phyloP scores from a whole-genome alignment of 2,329 filamentous ascomycete genomes.

The Stachybotrys chartarum region DNA sequence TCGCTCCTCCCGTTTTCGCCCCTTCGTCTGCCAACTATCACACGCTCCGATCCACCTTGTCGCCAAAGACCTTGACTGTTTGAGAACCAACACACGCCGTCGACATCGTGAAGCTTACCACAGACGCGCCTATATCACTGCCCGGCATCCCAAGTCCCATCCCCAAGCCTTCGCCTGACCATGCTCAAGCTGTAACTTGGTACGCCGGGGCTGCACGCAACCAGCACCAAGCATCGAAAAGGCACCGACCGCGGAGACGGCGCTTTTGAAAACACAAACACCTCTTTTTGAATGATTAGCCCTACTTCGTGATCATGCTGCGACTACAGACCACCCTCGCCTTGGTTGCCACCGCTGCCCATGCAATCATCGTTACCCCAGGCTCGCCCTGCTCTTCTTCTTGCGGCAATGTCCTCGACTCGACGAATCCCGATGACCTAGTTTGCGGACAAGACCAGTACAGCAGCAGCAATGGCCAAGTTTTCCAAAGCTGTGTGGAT shows the following conservation, averaged over 20 bases:
- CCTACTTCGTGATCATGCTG: constrained; percentile 4
- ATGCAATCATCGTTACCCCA: constrained; percentile 33
- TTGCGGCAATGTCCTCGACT: constrained; percentile 46
- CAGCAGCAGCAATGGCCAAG: constrained; percentile 31
- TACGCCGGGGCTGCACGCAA: neutral
- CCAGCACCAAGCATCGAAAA: neutral
- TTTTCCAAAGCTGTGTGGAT: constrained; percentile 43
- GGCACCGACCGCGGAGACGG: too few species aligned
- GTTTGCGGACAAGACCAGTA: constrained; percentile 38
- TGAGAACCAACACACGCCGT: neutral
- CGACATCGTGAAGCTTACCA: neutral
- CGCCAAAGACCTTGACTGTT: neutral
- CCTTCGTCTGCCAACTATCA: neutral
- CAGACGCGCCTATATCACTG: neutral
- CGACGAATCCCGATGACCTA: constrained; percentile 38
- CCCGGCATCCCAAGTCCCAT: neutral
- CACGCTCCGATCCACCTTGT: neutral
- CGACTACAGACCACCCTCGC: constrained; percentile 10
- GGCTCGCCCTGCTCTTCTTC: constrained; percentile 41
- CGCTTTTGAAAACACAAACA: too few species aligned
- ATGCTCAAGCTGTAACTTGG: neutral
- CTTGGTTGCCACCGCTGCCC: constrained; percentile 10
- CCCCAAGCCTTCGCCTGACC: too few species aligned
- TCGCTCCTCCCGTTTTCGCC: neutral
- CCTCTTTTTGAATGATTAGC: too few species aligned